A percentile compares a stretch with the other conserved stretches of the same genome.
phyloP scores from a whole-genome alignment of 1,284 basidiomycete genomes.

The Pulveroboletus sp. region DNA sequence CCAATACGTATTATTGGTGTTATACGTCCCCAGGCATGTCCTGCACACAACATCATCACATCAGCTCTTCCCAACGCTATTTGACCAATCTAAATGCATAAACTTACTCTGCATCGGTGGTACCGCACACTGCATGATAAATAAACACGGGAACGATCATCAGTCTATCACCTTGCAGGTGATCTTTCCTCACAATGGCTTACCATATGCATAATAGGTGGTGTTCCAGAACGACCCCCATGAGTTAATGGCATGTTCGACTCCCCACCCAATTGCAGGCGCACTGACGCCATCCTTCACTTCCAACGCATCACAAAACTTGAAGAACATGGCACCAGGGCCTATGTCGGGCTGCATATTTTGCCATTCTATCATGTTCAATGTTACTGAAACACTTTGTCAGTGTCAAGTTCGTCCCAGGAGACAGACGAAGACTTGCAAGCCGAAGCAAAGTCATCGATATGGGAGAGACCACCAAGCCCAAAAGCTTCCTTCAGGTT shows the following conservation, averaged over 20 bases:
- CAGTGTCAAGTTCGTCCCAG: not conserved
- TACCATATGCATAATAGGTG: conserved; percentile 40
- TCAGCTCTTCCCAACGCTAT: not conserved
- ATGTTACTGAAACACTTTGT: conserved; percentile 44
- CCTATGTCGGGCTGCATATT: conserved; percentile 40
- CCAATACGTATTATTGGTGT: conserved; percentile 40
- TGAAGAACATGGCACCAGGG: conserved; percentile 49
- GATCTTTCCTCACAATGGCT: conserved; percentile 12
- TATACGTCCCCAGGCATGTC: conserved; percentile 48
- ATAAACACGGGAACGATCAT: not conserved
- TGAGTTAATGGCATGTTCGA: conserved; percentile 58
- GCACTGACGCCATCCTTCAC: conserved; percentile 62
- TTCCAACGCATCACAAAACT: conserved; percentile 75
- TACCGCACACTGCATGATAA: conserved; percentile 44
- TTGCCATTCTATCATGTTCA: conserved; percentile 55
- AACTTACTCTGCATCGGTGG: conserved; percentile 40
- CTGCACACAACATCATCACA: conserved; percentile 23
- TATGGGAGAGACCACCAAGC: conserved; percentile 54
- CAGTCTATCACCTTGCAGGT: not conserved
- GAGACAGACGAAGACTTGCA: conserved; percentile 27
- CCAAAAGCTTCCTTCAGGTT: conserved; percentile 59
- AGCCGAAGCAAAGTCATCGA: conserved; percentile 67
- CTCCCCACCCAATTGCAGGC: conserved; percentile 58
- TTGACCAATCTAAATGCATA: not conserved
- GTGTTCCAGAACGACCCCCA: conserved; percentile 58